These are phyloP conservation scores for Gossypium gossypioides DNA, from an alignment of 441 rosid genomes.

Conservation along the genomic window DNA sequence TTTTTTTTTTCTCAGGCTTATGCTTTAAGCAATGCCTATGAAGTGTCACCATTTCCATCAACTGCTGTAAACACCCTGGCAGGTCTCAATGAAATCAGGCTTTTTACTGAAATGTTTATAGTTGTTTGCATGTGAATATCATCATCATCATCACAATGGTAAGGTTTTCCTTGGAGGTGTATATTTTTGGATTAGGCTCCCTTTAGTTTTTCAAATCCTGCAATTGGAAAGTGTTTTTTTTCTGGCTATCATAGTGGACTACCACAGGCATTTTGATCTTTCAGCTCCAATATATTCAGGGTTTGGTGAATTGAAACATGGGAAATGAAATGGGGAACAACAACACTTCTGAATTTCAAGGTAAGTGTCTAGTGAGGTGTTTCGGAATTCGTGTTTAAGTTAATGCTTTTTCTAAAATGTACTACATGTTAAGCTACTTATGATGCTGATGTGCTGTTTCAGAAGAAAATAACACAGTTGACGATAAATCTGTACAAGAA, in stretches of 20 bases:
- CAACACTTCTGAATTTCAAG: conserved; percentile 48
- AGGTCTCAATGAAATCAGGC: conserved; percentile 18
- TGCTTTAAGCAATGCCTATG: conserved; percentile 35
- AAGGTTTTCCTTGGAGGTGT: conserved; percentile 7
- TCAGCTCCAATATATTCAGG: conserved; percentile 33
- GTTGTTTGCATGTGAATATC: conserved; percentile 28
- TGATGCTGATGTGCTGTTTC: conserved; percentile 5
- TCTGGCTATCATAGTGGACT: conserved; percentile 9
- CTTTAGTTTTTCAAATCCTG: conserved; percentile 16
- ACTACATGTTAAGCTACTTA: not conserved
- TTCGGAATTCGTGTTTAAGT: not conserved
- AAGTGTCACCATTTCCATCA: conserved; percentile 15
- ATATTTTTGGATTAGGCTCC: conserved; percentile 6
- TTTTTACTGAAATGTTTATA: conserved; percentile 17
- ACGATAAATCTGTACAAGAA: conserved; percentile 7
- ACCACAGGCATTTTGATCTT: conserved; percentile 17
- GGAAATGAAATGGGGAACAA: conserved; percentile 82
- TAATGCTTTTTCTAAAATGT: not conserved
- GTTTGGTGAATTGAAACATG: conserved; percentile 28
- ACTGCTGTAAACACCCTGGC: conserved; percentile 31
- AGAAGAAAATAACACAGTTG: conserved; percentile 24
- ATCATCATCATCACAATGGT: conserved; percentile 36
- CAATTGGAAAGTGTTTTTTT: conserved; percentile 9
- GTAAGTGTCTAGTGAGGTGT: conserved; percentile 16
- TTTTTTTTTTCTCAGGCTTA: conserved; percentile 14